Base-by-base conservation (phyloP, 164 flowering plant genomes). In the Umbilicus rupestris region DNA sequence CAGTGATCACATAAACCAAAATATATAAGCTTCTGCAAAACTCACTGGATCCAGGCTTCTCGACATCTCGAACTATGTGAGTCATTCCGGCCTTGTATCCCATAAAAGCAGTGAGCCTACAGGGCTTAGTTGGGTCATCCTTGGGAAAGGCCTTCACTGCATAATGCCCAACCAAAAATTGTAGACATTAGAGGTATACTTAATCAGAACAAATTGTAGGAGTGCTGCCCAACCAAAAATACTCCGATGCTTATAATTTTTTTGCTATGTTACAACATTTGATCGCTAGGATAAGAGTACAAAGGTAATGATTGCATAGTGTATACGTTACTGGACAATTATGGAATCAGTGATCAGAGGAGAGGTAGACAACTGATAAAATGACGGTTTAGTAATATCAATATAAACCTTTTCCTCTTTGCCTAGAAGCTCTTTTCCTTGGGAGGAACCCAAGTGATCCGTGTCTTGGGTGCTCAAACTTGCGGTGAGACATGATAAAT, bases 81-180 rank as follows among this genome's bases (percentile, higher is more conserved):
- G 90, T 85, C 93, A 87, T 85, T 33, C 93, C 93, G 67, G 88
- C 86, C 67, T 87, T 87, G 76, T 87, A 87, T 39, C 86, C 93
- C 17, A 85, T 45, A 60, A 87, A 87, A 30, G 90, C 86, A 37
- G 93, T 87, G 10, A 85, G 73, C 63, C 77, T 78, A 79, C 87
- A 84, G 1, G 83, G 81, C 58, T 87, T 84, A 16, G 76, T 66
- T 39, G 80, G 83, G 71, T 87, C 88, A 80, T 87, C 89, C 62
- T 72, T 84, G 31, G 90, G 88, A 39, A 87, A 87, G 15, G 90
- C 80, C 79, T 87, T 87, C 81, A 87, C 90, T 85, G 85, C 66
- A 81, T 28, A 44, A 42, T 37, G 9, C 2, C 31, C 10, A 5
- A 58, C 3, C 31, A 29, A 24, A 22, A 58, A 31, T 22, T 16